phyloP scores from a whole-genome alignment of 192 early-diverging fungal species.

The Gonapodya prolifera region DNA sequence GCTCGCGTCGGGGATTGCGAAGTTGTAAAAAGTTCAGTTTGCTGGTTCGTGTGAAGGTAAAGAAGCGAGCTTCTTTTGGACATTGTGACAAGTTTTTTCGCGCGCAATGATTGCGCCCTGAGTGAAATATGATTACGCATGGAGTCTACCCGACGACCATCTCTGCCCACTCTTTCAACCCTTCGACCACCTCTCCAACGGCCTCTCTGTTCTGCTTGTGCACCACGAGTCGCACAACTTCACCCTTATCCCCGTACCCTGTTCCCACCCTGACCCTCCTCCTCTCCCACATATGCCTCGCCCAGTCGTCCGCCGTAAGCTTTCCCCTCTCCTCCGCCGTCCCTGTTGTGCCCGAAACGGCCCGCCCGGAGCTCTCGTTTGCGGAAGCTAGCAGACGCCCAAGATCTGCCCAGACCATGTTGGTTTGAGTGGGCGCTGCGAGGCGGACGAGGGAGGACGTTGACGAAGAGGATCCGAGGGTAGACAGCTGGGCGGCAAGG shows the following conservation, averaged over 20 bases:
- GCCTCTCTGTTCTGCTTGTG: background rate
- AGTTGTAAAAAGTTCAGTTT: background rate
- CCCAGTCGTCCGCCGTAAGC: background rate
- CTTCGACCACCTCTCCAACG: background rate
- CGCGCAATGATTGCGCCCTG: background rate
- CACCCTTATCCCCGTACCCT: background rate
- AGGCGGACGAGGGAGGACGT: constrained; percentile 27
- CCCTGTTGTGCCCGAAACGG: background rate
- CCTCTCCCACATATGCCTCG: background rate
- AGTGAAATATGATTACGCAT: too few relatives aligned
- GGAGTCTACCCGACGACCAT: background rate
- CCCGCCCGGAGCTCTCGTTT: background rate
- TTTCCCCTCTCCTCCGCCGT: background rate
- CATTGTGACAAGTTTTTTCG: background rate
- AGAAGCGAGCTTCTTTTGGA: background rate
- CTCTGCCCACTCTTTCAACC: background rate
- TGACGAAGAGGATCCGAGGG: constrained; percentile 55
- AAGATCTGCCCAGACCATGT: constrained; percentile 72
- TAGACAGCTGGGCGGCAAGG: constrained; percentile 43
- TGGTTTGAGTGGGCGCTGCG: constrained; percentile 57
- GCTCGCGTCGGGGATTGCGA: background rate
- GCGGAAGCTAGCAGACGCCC: background rate
- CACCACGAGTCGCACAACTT: background rate
- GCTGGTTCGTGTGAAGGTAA: background rate
- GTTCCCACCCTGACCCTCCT: background rate